Evolutionary conservation across 2,329 filamentous ascomycete genomes (phyloP).

Genomic region (Talaromyces sp.): DNA sequence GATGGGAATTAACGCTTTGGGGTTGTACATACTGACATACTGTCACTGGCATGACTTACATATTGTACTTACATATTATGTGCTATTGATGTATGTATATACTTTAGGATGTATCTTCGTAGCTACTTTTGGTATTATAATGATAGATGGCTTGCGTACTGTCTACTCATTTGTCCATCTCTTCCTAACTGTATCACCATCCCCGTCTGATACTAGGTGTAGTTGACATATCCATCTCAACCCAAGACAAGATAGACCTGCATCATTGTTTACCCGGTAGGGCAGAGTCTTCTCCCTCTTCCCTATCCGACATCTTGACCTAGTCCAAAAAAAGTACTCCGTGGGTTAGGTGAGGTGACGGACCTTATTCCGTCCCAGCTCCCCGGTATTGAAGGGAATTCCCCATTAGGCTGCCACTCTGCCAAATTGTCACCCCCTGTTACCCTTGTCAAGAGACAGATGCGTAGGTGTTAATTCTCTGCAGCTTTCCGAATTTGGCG

Average conservation of each 20-base stretch:
- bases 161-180: not conserved
- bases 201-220: not conserved
- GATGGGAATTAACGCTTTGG: not conserved
- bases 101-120: not conserved
- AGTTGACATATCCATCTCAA: not conserved
- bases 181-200: not conserved
- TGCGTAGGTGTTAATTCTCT: not conserved
- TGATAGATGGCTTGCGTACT: not conserved
- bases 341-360: not conserved
- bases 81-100: not conserved
- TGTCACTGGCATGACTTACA: no score
- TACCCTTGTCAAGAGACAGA: not conserved
- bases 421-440: not conserved
- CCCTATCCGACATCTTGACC: not conserved
- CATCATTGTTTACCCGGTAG: not conserved
- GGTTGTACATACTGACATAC: not conserved
- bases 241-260: not conserved
- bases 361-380: not conserved
- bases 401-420: not conserved
- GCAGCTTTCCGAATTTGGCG: conserved; percentile 4
- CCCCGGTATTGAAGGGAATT: not conserved
- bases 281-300: not conserved
- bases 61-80: not conserved
- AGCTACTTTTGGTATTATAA: not conserved
- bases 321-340: not conserved